phyloP scores from a whole-genome alignment of 164 flowering plant genomes.

The Vitis rotundifolia region DNA sequence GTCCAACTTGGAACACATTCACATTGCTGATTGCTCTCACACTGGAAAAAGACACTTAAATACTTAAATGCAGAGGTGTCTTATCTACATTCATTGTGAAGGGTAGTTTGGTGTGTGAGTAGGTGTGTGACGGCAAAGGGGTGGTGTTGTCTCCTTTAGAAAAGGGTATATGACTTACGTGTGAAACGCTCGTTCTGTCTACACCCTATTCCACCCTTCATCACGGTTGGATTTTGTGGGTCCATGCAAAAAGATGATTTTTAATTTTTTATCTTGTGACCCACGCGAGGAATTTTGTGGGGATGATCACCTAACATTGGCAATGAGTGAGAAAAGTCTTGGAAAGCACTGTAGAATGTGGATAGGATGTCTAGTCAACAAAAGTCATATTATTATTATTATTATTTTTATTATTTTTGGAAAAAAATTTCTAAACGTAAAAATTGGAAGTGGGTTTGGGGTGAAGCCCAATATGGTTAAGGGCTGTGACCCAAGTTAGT shows the following conservation, averaged over 20 bases:
- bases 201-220: too few species aligned
- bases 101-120: constrained; percentile 20
- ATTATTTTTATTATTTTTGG: too few species aligned
- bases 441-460: too few species aligned
- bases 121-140: constrained; percentile 20
- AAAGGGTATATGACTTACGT: not conserved
- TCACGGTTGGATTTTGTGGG: too few species aligned
- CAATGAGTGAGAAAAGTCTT: not conserved
- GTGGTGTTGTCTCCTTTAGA: constrained; percentile 6
- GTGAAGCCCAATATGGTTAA: too few species aligned
- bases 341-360: too few species aligned
- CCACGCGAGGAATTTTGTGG: not conserved
- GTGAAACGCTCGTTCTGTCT: not conserved
- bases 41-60: not conserved
- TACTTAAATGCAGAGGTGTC: not conserved
- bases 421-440: too few species aligned
- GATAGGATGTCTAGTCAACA: not conserved
- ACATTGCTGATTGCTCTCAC: not conserved
- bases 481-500: too few species aligned
- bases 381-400: not conserved
- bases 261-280: not conserved
- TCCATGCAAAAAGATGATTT: too few species aligned
- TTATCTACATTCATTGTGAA: not conserved
- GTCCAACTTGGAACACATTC: constrained; percentile 17
- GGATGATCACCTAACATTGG: not conserved